Percentiles rank a stretch among this genome's conserved stretches.
Evolutionary conservation across 1,139 yeast species (phyloP).

Genomic region (Sugiyamaella grinbergsii): DNA sequence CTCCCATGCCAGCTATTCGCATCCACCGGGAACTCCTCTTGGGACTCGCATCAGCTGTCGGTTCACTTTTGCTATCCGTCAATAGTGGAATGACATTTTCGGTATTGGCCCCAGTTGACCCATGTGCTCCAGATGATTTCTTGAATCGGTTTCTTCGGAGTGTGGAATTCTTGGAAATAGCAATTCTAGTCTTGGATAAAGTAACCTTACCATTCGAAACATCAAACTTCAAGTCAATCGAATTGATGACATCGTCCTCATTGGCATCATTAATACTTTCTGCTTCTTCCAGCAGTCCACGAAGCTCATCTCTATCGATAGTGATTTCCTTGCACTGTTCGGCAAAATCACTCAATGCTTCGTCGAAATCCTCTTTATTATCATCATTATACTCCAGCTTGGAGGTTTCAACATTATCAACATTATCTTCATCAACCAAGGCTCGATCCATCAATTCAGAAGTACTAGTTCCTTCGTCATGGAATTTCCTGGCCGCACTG

Average conservation of each 20-base stretch:
- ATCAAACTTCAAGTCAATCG: constrained; percentile 19
- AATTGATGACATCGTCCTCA: constrained; percentile 12
- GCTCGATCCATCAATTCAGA: constrained; percentile 4
- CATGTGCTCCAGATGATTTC: neutral
- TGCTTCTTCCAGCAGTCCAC: constrained; percentile 9
- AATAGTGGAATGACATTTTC: neutral
- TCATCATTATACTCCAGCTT: constrained; percentile 3
- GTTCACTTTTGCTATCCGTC: neutral
- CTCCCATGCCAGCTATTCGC: constrained; percentile 11
- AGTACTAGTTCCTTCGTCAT: neutral
- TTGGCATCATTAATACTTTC: constrained; percentile 17
- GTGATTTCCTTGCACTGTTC: constrained; percentile 13
- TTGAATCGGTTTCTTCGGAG: constrained; percentile 1
- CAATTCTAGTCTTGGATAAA: constrained; percentile 15
- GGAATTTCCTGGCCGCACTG: constrained; percentile 6
- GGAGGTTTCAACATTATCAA: constrained; percentile 1
- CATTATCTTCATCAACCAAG: neutral
- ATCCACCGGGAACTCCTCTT: constrained; percentile 15
- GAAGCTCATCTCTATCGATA: constrained; percentile 5
- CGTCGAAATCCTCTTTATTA: neutral
- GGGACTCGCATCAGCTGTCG: constrained; percentile 8
- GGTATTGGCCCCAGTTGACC: neutral
- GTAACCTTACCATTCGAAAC: constrained; percentile 19
- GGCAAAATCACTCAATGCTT: constrained; percentile 12
- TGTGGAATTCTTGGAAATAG: constrained; percentile 1